Evolutionary conservation across 352 stramenopile genomes (phyloP).

Genomic region (Pythium dissotocum): DNA sequence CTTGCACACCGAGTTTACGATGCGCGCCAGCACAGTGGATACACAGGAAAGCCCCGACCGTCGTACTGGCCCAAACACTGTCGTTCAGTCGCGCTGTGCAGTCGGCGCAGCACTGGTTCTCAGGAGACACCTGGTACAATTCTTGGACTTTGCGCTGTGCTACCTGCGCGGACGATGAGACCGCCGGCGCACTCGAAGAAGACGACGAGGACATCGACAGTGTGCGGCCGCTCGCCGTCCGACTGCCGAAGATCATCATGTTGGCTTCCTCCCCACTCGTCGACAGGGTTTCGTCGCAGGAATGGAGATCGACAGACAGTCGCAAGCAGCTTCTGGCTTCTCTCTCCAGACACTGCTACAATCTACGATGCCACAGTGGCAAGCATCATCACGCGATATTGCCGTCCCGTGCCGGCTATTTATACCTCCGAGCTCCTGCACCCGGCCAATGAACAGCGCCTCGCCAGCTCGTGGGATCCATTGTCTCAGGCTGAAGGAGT

Average conservation of each 20-base stretch:
- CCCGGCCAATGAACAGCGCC: not conserved
- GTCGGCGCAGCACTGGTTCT: constrained; percentile 83
- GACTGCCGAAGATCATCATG: constrained; percentile 32
- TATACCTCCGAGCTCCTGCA: not conserved
- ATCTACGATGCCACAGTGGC: not conserved
- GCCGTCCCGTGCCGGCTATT: not conserved
- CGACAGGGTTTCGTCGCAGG: not conserved
- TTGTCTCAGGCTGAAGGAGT: not conserved
- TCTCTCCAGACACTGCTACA: not conserved
- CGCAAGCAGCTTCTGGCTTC: not conserved
- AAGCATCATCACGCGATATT: constrained; percentile 2
- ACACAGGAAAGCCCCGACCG: constrained; percentile 93
- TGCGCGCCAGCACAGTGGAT: constrained; percentile 96
- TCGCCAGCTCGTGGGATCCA: not conserved
- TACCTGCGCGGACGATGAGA: constrained; percentile 98
- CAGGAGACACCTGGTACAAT: constrained; percentile 48
- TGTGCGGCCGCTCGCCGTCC: constrained; percentile 19
- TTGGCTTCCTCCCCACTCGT: not conserved
- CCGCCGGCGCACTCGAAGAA: constrained; percentile 61
- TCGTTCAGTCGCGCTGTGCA: constrained; percentile 65
- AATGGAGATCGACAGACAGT: not conserved
- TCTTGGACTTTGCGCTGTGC: constrained; percentile 60
- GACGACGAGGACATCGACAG: constrained; percentile 53
- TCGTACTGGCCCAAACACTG: constrained; percentile 94
- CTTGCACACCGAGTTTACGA: constrained; percentile 93